Percentiles rank a stretch among this genome's conserved stretches.
phyloP scores from a whole-genome alignment of 148 eudicot species.

The Silene latifolia region DNA sequence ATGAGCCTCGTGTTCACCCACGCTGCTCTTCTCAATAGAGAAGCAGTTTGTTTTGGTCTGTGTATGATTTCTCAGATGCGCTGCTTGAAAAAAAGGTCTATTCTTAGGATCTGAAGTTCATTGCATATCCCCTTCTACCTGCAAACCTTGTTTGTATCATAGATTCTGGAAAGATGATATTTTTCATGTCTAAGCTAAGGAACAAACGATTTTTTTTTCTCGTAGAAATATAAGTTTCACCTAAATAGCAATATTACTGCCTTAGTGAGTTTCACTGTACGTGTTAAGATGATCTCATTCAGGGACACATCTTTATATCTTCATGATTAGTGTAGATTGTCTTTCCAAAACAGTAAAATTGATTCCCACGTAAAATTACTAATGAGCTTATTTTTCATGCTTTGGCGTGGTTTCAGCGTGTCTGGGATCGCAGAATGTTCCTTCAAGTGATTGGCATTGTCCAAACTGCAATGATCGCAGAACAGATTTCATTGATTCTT shows the following conservation, averaged over 20 bases:
- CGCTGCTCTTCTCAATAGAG: background rate
- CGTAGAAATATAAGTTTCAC: background rate
- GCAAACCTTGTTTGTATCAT: background rate
- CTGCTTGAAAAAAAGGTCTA: background rate
- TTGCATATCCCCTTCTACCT: background rate
- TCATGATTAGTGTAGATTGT: background rate
- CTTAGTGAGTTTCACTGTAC: background rate
- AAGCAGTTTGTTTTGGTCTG: background rate
- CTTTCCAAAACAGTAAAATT: background rate
- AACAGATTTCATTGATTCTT: slow-evolving; percentile 37
- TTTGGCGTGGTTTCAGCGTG: slow-evolving; percentile 58
- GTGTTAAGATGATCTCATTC: background rate
- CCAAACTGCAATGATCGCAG: slow-evolving; percentile 52
- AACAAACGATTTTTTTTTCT: background rate
- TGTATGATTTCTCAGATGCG: background rate
- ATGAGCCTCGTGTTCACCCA: background rate
- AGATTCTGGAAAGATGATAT: background rate
- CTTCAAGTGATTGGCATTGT: slow-evolving; percentile 67
- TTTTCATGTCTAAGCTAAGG: too few species aligned
- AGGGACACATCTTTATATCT: background rate
- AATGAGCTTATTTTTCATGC: slow-evolving; percentile 11
- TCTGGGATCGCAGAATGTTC: slow-evolving; percentile 49
- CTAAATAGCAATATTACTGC: background rate
- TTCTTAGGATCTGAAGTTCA: background rate
- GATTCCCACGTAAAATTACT: background rate